These are phyloP conservation scores for Imleria badia DNA, from an alignment of 768 basidiomycete genomes.

Conservation along the genomic window DNA sequence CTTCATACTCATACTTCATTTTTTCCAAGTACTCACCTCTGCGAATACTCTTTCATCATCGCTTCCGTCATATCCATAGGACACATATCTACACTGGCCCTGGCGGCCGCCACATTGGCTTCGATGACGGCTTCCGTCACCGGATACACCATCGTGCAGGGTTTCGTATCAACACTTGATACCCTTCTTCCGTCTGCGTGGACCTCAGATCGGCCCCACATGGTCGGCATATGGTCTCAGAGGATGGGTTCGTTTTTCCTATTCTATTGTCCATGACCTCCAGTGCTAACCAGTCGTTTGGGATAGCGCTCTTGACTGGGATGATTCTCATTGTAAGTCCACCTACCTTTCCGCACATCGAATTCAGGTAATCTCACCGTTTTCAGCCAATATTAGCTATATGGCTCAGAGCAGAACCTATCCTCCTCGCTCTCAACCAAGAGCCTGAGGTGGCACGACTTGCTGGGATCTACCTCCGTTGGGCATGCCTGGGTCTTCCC, in stretches of 20 bases:
- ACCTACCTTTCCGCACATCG: not conserved
- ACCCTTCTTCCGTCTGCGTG: constrained; percentile 93
- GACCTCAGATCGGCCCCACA: constrained; percentile 81
- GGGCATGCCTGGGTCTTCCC: constrained; percentile 76
- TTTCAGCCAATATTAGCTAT: constrained; percentile 54
- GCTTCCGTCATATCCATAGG: constrained; percentile 86
- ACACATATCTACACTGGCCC: constrained; percentile 84
- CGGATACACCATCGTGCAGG: constrained; percentile 68
- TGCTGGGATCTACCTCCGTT: constrained; percentile 76
- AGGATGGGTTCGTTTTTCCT: constrained; percentile 63
- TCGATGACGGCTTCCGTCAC: constrained; percentile 70
- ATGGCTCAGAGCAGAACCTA: constrained; percentile 82
- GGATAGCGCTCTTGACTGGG: constrained; percentile 60
- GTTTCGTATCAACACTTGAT: constrained; percentile 85
- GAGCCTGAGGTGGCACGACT: constrained; percentile 81
- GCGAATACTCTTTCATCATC: constrained; percentile 85
- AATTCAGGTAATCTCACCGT: not conserved
- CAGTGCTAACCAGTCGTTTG: constrained; percentile 6
- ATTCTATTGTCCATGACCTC: not conserved
- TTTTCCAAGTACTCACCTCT: constrained; percentile 60
- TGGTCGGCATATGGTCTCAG: constrained; percentile 90
- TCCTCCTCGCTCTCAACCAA: constrained; percentile 75
- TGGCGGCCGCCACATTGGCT: constrained; percentile 78
- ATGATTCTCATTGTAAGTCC: constrained; percentile 57
- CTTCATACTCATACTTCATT: not conserved